phyloP scores from a whole-genome alignment of 1,284 basidiomycete genomes.

The Sanghuangporus weigelae region DNA sequence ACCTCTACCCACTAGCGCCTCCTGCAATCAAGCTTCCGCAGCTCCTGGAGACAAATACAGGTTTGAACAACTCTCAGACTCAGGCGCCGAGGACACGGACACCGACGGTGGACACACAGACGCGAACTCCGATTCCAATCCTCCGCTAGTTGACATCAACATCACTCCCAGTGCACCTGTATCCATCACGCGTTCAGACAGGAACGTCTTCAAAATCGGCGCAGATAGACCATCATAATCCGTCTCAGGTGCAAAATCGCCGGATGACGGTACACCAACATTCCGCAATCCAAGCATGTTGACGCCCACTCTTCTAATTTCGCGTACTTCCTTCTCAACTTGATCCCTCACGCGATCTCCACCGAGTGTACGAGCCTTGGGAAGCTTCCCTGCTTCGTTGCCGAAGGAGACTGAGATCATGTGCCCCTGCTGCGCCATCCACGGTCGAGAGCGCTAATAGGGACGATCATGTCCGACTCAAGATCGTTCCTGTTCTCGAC shows the following conservation, averaged over 20 bases:
- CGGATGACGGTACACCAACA: background rate
- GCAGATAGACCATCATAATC: slow-evolving; percentile 21
- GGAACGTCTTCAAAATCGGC: slow-evolving; percentile 53
- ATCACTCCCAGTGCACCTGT: too few relatives aligned
- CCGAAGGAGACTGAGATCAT: slow-evolving; percentile 46
- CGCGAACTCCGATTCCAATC: too few relatives aligned
- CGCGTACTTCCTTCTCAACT: slow-evolving; percentile 32
- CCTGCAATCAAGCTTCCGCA: too few relatives aligned
- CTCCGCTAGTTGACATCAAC: too few relatives aligned
- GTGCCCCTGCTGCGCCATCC: slow-evolving; percentile 20
- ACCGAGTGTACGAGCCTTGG: slow-evolving; percentile 62
- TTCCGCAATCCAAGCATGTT: background rate
- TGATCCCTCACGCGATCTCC: slow-evolving; percentile 56
- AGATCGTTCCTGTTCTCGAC: slow-evolving; percentile 24
- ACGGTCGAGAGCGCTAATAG: slow-evolving; percentile 43
- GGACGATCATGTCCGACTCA: slow-evolving; percentile 44
- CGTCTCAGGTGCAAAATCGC: background rate
- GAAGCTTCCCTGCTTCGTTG: slow-evolving; percentile 36
- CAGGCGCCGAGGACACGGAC: too few relatives aligned
- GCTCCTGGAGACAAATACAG: too few relatives aligned
- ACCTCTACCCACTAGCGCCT: too few relatives aligned
- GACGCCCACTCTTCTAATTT: slow-evolving; percentile 30
- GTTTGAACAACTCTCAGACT: too few relatives aligned
- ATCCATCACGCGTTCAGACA: slow-evolving; percentile 56
- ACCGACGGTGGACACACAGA: too few relatives aligned